phyloP scores from a whole-genome alignment of 1,139 yeast genomes.

The Lodderomyces jiufengensis region DNA sequence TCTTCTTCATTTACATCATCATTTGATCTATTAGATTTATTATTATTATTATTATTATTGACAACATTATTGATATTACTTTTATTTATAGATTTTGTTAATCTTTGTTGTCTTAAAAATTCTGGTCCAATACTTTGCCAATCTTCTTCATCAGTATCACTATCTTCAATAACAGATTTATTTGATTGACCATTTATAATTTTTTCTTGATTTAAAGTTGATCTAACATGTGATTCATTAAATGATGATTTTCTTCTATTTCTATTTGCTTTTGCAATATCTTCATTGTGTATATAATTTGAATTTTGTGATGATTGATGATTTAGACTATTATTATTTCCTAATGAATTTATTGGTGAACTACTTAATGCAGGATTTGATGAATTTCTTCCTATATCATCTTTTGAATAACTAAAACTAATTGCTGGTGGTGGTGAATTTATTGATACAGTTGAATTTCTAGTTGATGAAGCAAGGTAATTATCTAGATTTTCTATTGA shows the following conservation, averaged over 20 bases:
- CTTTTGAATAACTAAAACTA: constrained; percentile 8
- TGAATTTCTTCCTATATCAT: neutral
- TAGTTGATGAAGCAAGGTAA: constrained; percentile 37
- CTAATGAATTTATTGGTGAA: constrained; percentile 2
- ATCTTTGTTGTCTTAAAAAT: constrained; percentile 37
- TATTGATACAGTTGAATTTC: constrained; percentile 34
- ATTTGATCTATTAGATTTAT: constrained; percentile 6
- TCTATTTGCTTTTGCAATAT: constrained; percentile 16
- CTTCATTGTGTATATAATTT: constrained; percentile 6
- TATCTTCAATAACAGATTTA: constrained; percentile 86
- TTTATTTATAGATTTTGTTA: constrained; percentile 5
- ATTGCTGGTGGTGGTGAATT: constrained; percentile 37
- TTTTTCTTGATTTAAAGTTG: constrained; percentile 27
- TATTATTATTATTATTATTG: neutral
- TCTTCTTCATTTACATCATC: constrained; percentile 36
- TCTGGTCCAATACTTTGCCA: constrained; percentile 90
- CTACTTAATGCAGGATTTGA: constrained; percentile 4
- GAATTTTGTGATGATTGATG: neutral
- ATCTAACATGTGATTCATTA: constrained; percentile 42
- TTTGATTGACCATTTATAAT: constrained; percentile 6
- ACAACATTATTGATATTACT: neutral
- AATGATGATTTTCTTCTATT: constrained; percentile 41
- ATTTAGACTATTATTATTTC: neutral
- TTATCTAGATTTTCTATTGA: constrained; percentile 44
- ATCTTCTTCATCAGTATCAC: constrained; percentile 86